A percentile compares a stretch with the other conserved stretches of the same genome.
Conservation (phyloP, 768 basidiomycete species). For the Xerocomellus chrysenteron region DNA sequence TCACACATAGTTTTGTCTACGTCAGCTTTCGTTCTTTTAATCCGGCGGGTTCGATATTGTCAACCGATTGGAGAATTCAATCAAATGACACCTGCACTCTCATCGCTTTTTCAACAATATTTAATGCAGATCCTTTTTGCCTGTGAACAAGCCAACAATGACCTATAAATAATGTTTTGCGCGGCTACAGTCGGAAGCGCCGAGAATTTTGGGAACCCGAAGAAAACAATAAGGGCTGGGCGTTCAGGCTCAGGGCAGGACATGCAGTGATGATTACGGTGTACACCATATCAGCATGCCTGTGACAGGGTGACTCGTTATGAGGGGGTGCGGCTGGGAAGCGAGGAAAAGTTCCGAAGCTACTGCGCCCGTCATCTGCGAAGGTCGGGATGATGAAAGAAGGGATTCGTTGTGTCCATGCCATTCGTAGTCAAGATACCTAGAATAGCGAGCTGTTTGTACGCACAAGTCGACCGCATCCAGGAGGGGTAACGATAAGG, state of each 20-base stretch:
- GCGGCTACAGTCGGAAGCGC: neutral
- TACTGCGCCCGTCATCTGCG: neutral
- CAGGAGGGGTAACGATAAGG: constrained; percentile 10
- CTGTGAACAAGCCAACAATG: neutral
- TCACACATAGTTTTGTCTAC: neutral
- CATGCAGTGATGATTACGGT: too few relatives aligned
- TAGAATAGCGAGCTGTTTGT: neutral
- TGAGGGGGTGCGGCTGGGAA: neutral
- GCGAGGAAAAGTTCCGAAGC: constrained; percentile 3
- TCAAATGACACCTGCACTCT: too few relatives aligned
- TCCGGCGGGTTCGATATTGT: constrained; percentile 3
- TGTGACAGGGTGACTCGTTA: neutral
- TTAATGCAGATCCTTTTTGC: too few relatives aligned
- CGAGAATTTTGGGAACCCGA: neutral
- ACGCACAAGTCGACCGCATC: neutral
- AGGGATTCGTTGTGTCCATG: neutral
- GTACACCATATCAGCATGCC: too few relatives aligned
- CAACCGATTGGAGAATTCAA: neutral
- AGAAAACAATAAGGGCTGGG: too few relatives aligned
- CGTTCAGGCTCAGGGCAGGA: too few relatives aligned
- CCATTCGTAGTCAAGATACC: neutral
- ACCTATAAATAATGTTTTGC: neutral
- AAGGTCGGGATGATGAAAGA: neutral
- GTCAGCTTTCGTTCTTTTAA: neutral
- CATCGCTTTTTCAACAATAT: too few relatives aligned